Conservation (phyloP, 805 yeast genomes). For the Saturnispora mendoncae region DNA sequence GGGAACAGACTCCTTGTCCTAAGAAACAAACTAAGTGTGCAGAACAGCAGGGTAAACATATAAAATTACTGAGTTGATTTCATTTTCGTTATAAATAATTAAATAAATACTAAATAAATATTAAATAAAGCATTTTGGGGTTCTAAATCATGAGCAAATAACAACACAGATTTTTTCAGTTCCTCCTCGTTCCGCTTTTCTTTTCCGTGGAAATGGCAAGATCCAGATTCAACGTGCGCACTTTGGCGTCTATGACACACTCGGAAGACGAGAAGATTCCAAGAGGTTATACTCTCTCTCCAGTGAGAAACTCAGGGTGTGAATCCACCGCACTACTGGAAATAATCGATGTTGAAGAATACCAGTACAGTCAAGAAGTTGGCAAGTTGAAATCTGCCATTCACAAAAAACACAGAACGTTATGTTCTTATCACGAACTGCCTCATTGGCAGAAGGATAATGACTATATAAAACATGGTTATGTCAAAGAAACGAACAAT, state of each 20-base stretch:
- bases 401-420: slow-evolving; percentile 9
- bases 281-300: slow-evolving; percentile 1
- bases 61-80: no score
- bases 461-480: slow-evolving; percentile 42
- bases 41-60: neutral
- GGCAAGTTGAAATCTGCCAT: no score
- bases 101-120: neutral
- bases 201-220: neutral
- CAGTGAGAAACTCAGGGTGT: slow-evolving; percentile 4
- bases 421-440: slow-evolving; percentile 34
- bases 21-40: slow-evolving; percentile 42
- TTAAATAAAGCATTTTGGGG: neutral
- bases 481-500: slow-evolving; percentile 40
- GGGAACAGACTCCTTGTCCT: slow-evolving; percentile 70
- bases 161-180: neutral
- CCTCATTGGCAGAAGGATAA: slow-evolving; percentile 52
- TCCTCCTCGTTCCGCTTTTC: neutral
- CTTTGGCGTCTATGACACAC: neutral
- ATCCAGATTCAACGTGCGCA: slow-evolving; percentile 2
- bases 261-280: neutral
- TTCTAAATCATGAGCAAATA: neutral
- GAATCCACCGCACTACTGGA: slow-evolving; percentile 3
- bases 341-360: neutral
- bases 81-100: slow-evolving; percentile 1
- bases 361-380: no score